Evolutionary conservation across 495 filamentous ascomycete genomes (phyloP).

Genomic region (Talaromyces ruber): DNA sequence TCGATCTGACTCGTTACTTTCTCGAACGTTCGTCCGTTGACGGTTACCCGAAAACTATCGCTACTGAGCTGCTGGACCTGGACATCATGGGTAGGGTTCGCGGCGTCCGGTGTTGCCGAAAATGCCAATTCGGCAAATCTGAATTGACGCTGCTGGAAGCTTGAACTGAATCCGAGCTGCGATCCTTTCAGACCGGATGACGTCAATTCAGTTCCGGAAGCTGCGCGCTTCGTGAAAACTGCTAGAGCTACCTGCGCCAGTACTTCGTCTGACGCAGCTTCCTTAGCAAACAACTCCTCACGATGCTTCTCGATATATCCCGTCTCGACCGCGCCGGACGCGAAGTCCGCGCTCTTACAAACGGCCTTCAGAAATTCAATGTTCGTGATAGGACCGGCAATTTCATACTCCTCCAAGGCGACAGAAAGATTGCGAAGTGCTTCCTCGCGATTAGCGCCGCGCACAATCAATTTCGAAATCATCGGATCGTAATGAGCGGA

Average conservation of each 20-base stretch:
- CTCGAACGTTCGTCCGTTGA: constrained; percentile 44
- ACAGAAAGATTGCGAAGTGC: constrained; percentile 73
- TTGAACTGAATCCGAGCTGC: constrained; percentile 43
- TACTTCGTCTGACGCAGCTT: constrained; percentile 50
- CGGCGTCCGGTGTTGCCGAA: constrained; percentile 13
- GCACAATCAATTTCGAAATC: constrained; percentile 98
- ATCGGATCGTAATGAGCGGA: constrained; percentile 97
- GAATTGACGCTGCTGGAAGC: constrained; percentile 46
- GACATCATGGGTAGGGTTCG: constrained; percentile 46
- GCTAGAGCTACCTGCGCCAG: constrained; percentile 80
- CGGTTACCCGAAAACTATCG: constrained; percentile 53
- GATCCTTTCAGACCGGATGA: constrained; percentile 16
- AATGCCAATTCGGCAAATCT: not conserved
- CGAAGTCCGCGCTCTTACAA: constrained; percentile 71
- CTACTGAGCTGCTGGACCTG: constrained; percentile 55
- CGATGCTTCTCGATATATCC: constrained; percentile 89
- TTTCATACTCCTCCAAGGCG: constrained; percentile 85
- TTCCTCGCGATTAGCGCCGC: constrained; percentile 64
- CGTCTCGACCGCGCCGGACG: constrained; percentile 85
- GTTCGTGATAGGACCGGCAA: constrained; percentile 89
- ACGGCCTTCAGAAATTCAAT: constrained; percentile 91
- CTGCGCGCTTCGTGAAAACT: constrained; percentile 40
- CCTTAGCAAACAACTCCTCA: constrained; percentile 57
- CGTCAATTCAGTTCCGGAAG: constrained; percentile 8
- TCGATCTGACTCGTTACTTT: constrained; percentile 36